A percentile compares a stretch with the other conserved stretches of the same genome.
These are phyloP conservation scores for Cicer chorassanicum DNA, from an alignment of 306 rosid genomes.

Conservation along the genomic window DNA sequence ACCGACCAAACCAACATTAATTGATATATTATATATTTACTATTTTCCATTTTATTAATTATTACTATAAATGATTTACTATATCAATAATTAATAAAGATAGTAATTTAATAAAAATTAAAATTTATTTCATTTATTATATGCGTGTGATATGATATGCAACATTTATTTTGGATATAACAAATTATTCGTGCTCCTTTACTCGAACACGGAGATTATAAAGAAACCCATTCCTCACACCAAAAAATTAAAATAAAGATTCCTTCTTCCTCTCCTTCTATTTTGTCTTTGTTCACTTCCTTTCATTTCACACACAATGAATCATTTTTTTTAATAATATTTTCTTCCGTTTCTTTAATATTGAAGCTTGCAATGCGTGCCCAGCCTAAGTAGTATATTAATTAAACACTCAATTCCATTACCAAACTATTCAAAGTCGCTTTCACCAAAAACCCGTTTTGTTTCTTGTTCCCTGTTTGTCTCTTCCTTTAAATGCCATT, in stretches of 20 bases:
- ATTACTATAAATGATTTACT: no score
- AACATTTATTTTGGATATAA: no score
- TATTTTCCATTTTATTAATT: no score
- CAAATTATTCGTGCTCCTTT: no score
- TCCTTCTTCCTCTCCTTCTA: constrained; percentile 47
- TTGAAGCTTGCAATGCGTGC: constrained; percentile 41
- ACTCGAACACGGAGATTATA: no score
- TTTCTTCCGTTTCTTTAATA: constrained; percentile 15
- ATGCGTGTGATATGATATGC: no score
- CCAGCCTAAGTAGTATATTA: constrained; percentile 9
- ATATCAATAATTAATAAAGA: no score
- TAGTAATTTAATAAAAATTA: no score
- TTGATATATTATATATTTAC: no score
- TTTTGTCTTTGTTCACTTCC: constrained; percentile 49
- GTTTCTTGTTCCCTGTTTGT: constrained; percentile 8
- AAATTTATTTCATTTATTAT: no score
- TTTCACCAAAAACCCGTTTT: constrained; percentile 36
- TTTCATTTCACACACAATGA: constrained; percentile 13
- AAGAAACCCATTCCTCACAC: no score
- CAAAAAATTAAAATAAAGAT: not conserved
- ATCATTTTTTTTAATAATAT: not conserved
- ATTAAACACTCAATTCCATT: constrained; percentile 14
- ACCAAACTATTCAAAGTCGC: constrained; percentile 6
- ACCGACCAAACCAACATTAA: no score
- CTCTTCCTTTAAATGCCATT: constrained; percentile 43